These are phyloP conservation scores for Tulasnella sp. DNA, from an alignment of 768 basidiomycete genomes.

Conservation along the genomic window DNA sequence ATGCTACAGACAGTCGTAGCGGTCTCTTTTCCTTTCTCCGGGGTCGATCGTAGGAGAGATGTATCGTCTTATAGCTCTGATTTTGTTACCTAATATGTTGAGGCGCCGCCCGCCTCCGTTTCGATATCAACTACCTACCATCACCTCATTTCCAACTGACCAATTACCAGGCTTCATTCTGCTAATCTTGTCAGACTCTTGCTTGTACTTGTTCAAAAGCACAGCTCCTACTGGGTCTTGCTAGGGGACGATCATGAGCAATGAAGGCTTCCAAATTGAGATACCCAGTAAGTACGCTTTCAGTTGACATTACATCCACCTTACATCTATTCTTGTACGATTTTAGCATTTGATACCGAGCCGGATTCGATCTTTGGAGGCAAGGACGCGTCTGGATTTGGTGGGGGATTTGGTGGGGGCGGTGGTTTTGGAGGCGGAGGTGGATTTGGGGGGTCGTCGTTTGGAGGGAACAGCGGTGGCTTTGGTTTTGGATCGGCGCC, in stretches of 20 bases:
- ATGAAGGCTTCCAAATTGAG: slow-evolving; percentile 44
- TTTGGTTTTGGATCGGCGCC: slow-evolving; percentile 34
- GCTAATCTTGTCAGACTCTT: no score
- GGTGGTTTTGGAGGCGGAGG: slow-evolving; percentile 31
- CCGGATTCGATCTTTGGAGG: slow-evolving; percentile 59
- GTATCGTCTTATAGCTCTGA: no score
- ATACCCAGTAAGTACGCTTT: slow-evolving; percentile 41
- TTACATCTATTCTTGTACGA: neutral
- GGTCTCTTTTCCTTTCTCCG: no score
- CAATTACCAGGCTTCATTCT: neutral
- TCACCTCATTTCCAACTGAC: neutral
- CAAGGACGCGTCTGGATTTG: slow-evolving; percentile 19
- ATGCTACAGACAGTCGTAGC: no score
- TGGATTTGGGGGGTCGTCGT: slow-evolving; percentile 16
- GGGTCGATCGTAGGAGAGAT: no score
- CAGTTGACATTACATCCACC: neutral
- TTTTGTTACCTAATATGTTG: neutral
- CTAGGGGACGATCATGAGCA: neutral
- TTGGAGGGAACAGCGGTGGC: slow-evolving; percentile 26
- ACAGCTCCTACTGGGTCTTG: neutral
- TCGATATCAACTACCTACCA: neutral
- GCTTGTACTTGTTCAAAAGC: neutral
- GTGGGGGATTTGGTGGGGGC: slow-evolving; percentile 5
- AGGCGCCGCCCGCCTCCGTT: neutral
- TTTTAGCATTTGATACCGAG: slow-evolving; percentile 67